These are phyloP conservation scores for Jatropha multifida DNA, from an alignment of 441 rosid genomes.

Conservation along the genomic window DNA sequence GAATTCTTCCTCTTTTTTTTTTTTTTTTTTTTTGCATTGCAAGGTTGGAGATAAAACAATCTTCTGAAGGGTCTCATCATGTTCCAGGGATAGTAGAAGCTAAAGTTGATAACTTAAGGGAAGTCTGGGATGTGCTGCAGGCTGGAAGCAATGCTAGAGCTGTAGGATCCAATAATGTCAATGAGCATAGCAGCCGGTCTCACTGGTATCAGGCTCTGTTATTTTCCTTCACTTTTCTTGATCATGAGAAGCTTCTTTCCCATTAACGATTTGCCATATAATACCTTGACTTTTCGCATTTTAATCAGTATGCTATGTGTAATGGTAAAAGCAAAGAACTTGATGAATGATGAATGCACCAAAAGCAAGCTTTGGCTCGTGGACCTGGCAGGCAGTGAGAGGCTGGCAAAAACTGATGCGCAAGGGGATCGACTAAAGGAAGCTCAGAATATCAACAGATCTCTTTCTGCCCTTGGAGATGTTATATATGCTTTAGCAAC, in stretches of 20 bases:
- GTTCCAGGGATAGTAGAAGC: slow-evolving; percentile 88
- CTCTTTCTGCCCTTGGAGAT: slow-evolving; percentile 94
- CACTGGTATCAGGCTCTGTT: slow-evolving; percentile 59
- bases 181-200: slow-evolving; percentile 95
- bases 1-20: background rate
- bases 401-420: slow-evolving; percentile 78
- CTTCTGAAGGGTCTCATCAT: slow-evolving; percentile 74
- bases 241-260: slow-evolving; percentile 12
- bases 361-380: slow-evolving; percentile 96
- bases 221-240: slow-evolving; percentile 7
- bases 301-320: slow-evolving; percentile 76
- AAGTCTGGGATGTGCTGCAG: slow-evolving; percentile 84
- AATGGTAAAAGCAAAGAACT: slow-evolving; percentile 76
- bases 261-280: slow-evolving; percentile 2
- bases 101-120: slow-evolving; percentile 57
- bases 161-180: slow-evolving; percentile 88
- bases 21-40: slow-evolving; percentile 5
- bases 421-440: slow-evolving; percentile 92
- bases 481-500: slow-evolving; percentile 80
- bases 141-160: slow-evolving; percentile 87
- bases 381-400: slow-evolving; percentile 95
- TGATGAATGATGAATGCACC: slow-evolving; percentile 77
- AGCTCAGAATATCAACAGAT: slow-evolving; percentile 83
- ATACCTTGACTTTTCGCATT: background rate
- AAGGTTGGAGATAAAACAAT: slow-evolving; percentile 89